Evolutionary conservation across 2,329 filamentous ascomycete species (phyloP).

Genomic region (Talaromyces sp.): DNA sequence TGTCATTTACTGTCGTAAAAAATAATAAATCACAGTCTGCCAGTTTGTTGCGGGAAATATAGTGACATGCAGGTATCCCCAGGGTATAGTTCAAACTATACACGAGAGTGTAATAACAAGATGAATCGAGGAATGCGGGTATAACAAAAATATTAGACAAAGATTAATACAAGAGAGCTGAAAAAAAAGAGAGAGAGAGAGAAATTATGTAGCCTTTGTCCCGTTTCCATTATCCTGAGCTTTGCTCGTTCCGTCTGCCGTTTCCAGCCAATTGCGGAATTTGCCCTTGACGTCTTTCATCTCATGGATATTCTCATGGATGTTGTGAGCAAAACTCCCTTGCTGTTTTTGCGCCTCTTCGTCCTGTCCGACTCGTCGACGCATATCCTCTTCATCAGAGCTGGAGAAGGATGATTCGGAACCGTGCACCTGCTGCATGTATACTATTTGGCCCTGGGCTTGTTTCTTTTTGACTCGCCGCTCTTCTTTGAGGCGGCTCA

Average conservation of each 20-base stretch:
- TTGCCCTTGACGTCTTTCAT: constrained; percentile 36
- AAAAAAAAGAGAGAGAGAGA: neutral
- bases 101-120: neutral
- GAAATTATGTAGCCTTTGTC: neutral
- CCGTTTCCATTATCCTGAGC: neutral
- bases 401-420: constrained; percentile 44
- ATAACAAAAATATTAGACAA: neutral
- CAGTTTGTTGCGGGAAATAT: too few species aligned
- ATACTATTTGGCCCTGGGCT: constrained; percentile 50
- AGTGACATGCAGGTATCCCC: neutral
- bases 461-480: constrained; percentile 72
- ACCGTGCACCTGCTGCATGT: constrained; percentile 46
- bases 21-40: neutral
- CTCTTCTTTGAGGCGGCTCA: constrained; percentile 69
- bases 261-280: constrained; percentile 31
- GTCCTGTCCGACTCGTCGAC: constrained; percentile 32
- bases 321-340: neutral
- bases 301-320: constrained; percentile 31
- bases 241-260: constrained; percentile 11
- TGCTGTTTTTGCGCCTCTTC: constrained; percentile 15
- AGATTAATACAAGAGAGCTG: neutral
- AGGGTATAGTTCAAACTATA: neutral
- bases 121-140: neutral
- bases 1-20: neutral
- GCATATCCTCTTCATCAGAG: constrained; percentile 56